phyloP scores from a whole-genome alignment of 306 rosid species.

The Begonia masoniana region DNA sequence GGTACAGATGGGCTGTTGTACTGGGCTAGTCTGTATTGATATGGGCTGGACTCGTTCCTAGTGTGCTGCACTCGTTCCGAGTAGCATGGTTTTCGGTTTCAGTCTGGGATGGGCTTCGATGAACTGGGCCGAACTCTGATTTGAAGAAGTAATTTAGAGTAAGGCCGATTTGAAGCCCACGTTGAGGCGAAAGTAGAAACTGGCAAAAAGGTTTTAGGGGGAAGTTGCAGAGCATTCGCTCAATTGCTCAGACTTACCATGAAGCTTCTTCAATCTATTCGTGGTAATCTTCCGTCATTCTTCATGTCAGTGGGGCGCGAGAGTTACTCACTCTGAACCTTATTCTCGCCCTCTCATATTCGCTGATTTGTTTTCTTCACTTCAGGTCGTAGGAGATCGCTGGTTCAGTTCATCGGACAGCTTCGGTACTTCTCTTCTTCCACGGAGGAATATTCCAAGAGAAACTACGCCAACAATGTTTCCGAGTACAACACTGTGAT shows the following conservation, averaged over 20 bases:
- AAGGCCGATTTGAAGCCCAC: no score
- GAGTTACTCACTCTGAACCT: neutral
- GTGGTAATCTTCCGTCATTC: slow-evolving; percentile 22
- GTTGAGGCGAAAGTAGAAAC: no score
- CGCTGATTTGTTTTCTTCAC: neutral
- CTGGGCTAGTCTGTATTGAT: no score
- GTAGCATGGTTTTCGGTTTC: no score
- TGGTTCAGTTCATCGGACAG: slow-evolving; percentile 31
- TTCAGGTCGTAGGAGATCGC: slow-evolving; percentile 35
- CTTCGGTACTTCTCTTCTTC: slow-evolving; percentile 33
- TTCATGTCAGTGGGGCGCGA: neutral
- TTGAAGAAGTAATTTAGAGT: no score
- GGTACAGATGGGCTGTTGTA: no score
- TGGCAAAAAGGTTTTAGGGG: neutral
- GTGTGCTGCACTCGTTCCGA: no score
- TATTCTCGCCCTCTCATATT: neutral
- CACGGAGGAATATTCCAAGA: slow-evolving; percentile 45
- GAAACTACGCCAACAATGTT: slow-evolving; percentile 71
- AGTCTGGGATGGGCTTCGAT: no score
- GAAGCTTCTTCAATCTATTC: slow-evolving; percentile 51
- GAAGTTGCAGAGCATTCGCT: neutral
- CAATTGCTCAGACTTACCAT: slow-evolving; percentile 7
- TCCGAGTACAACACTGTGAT: slow-evolving; percentile 76
- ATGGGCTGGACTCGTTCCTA: no score
- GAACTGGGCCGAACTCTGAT: no score